Percentiles rank a stretch among this genome's conserved stretches.
phyloP scores from a whole-genome alignment of 2,329 filamentous ascomycete genomes.

The Cytospora piceae region DNA sequence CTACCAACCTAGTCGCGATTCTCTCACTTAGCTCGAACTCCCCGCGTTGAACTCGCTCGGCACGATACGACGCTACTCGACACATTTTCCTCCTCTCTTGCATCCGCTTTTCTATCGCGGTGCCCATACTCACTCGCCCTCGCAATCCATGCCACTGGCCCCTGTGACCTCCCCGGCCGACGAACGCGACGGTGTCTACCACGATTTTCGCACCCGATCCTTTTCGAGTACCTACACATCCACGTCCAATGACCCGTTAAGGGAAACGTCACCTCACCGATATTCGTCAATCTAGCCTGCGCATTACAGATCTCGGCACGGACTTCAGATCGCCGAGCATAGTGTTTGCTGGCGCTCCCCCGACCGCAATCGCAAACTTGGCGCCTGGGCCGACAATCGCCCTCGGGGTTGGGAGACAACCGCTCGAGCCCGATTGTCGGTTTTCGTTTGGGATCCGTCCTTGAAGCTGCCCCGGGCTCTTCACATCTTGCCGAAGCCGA shows the following conservation, averaged over 20 bases:
- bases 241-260: slow-evolving; percentile 25
- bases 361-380: slow-evolving; percentile 22
- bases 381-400: slow-evolving; percentile 30
- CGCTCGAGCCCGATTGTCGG: slow-evolving; percentile 30
- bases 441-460: slow-evolving; percentile 22
- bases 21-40: slow-evolving; percentile 17
- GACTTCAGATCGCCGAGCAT: slow-evolving; percentile 15
- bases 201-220: slow-evolving; percentile 10
- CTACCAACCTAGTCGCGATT: slow-evolving; percentile 20
- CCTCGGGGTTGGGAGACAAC: slow-evolving; percentile 29
- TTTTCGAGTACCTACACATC: slow-evolving; percentile 17
- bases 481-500: slow-evolving; percentile 20
- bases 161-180: slow-evolving; percentile 25
- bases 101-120: slow-evolving; percentile 1
- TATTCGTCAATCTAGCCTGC: slow-evolving; percentile 10
- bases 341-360: slow-evolving; percentile 10
- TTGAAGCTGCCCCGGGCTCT: slow-evolving; percentile 31
- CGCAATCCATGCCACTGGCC: slow-evolving; percentile 25
- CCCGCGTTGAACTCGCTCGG: slow-evolving; percentile 13
- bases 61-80: slow-evolving; percentile 17
- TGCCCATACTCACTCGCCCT: slow-evolving; percentile 16
- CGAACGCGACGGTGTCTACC: slow-evolving; percentile 21
- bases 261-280: slow-evolving; percentile 3
- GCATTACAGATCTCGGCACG: slow-evolving; percentile 13
- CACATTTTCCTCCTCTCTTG: slow-evolving; percentile 6